These are phyloP conservation scores for Mycena crocata DNA, from an alignment of 768 basidiomycete genomes.

Conservation along the genomic window DNA sequence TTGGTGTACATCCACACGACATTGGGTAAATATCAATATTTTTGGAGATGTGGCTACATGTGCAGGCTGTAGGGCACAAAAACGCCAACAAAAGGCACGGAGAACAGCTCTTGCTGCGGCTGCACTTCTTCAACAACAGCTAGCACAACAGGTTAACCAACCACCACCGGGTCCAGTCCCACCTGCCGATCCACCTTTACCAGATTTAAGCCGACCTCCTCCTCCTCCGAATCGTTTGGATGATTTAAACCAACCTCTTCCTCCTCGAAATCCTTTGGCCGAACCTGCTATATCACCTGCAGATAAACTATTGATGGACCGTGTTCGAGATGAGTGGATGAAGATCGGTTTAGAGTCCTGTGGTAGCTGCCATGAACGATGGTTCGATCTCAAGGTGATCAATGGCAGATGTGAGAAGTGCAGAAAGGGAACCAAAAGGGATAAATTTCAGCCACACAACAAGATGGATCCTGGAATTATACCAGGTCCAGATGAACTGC, in stretches of 20 bases:
- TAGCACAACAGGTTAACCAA: too few species aligned
- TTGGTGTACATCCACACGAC: too few species aligned
- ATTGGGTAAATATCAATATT: too few species aligned
- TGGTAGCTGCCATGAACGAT: not conserved
- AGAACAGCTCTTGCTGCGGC: too few species aligned
- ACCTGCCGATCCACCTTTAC: not conserved
- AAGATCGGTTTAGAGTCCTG: not conserved
- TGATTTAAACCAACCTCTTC: not conserved
- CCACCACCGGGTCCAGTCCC: too few species aligned
- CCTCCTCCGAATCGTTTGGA: not conserved
- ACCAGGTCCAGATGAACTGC: not conserved
- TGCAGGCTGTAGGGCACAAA: too few species aligned
- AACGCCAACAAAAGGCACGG: too few species aligned
- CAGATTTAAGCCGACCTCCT: too few species aligned
- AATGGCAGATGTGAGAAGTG: conserved; percentile 2
- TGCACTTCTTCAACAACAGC: too few species aligned
- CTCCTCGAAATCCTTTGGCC: not conserved
- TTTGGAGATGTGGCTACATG: too few species aligned
- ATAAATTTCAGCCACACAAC: not conserved
- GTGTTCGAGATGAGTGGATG: not conserved
- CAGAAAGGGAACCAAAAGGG: not conserved
- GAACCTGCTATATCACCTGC: not conserved
- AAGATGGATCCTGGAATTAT: not conserved
- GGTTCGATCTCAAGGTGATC: not conserved
- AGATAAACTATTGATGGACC: conserved; percentile 1